These are phyloP conservation scores for Microsporum canis DNA, from an alignment of 2,329 filamentous ascomycete species.

Conservation along the genomic window DNA sequence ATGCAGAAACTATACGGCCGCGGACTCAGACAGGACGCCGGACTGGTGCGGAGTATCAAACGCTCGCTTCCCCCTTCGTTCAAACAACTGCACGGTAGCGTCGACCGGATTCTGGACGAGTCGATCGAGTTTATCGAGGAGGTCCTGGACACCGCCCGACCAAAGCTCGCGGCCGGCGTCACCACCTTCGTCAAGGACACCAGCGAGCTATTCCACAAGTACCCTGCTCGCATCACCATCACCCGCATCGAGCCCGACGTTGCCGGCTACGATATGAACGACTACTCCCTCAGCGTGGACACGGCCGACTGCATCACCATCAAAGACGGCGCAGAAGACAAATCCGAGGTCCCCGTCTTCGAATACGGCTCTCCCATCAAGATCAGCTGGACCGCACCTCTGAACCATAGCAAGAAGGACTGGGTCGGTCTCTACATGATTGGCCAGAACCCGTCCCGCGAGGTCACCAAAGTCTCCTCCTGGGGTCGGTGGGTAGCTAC, in stretches of 20 bases:
- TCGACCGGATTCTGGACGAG: conserved; percentile 76
- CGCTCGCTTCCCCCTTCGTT: conserved; percentile 74
- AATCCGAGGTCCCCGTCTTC: conserved; percentile 64
- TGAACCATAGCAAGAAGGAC: conserved; percentile 77
- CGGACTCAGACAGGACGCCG: conserved; percentile 72
- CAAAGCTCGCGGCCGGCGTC: conserved; percentile 75
- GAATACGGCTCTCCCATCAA: conserved; percentile 85
- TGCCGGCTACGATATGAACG: conserved; percentile 63
- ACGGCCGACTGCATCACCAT: conserved; percentile 44
- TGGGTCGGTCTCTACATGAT: conserved; percentile 97
- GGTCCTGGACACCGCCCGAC: conserved; percentile 71
- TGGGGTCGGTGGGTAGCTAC: conserved; percentile 84
- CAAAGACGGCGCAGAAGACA: conserved; percentile 41
- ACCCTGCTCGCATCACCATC: conserved; percentile 75
- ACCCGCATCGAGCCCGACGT: conserved; percentile 68
- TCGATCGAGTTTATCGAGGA: conserved; percentile 85
- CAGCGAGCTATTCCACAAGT: conserved; percentile 75
- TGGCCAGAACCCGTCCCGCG: conserved; percentile 78
- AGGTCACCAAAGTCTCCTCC: conserved; percentile 71
- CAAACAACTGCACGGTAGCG: conserved; percentile 69
- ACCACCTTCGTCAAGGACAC: conserved; percentile 82
- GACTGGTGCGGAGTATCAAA: conserved; percentile 82
- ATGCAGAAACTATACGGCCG: conserved; percentile 96
- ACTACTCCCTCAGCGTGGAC: conserved; percentile 67
- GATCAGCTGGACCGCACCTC: conserved; percentile 80